These are phyloP conservation scores for Chaetoscypha palmicola DNA, from an alignment of 2,329 filamentous ascomycete species.

Conservation along the genomic window DNA sequence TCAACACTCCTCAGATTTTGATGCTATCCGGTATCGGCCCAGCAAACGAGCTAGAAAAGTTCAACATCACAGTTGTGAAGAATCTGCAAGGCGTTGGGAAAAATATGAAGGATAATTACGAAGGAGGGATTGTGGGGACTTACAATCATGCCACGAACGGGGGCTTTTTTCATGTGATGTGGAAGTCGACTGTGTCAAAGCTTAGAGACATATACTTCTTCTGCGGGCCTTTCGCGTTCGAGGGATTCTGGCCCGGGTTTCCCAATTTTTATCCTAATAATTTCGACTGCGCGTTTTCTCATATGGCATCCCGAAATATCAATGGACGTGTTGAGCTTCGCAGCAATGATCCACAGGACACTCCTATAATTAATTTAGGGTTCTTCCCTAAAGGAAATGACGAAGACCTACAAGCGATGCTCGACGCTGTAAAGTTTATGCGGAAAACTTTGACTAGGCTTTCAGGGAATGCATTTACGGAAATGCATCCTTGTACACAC, in stretches of 20 bases:
- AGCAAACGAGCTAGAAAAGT: constrained; percentile 31
- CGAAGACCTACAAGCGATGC: constrained; percentile 33
- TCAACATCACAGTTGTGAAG: constrained; percentile 44
- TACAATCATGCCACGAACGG: background rate
- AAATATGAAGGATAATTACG: constrained; percentile 41
- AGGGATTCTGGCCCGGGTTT: constrained; percentile 29
- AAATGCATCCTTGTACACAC: constrained; percentile 3
- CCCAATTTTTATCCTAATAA: constrained; percentile 1
- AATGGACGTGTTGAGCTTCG: constrained; percentile 55
- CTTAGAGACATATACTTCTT: constrained; percentile 35
- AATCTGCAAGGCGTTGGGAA: constrained; percentile 47
- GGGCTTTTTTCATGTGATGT: constrained; percentile 1
- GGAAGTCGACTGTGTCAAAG: constrained; percentile 11
- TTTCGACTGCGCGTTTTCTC: constrained; percentile 7
- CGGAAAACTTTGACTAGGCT: constrained; percentile 3
- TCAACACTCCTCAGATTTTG: constrained; percentile 40
- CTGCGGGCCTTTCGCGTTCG: constrained; percentile 23
- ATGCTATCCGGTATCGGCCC: constrained; percentile 40
- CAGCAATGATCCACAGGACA: constrained; percentile 55
- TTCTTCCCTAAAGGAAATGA: constrained; percentile 37
- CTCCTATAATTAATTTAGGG: constrained; percentile 55
- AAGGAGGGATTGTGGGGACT: constrained; percentile 2
- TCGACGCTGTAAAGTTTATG: constrained; percentile 32
- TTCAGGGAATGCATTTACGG: background rate
- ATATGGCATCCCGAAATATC: constrained; percentile 37